Percentiles rank a stretch among this genome's conserved stretches.
phyloP scores from a whole-genome alignment of 208 protist genomes.

The Trypanosoma melophagium region DNA sequence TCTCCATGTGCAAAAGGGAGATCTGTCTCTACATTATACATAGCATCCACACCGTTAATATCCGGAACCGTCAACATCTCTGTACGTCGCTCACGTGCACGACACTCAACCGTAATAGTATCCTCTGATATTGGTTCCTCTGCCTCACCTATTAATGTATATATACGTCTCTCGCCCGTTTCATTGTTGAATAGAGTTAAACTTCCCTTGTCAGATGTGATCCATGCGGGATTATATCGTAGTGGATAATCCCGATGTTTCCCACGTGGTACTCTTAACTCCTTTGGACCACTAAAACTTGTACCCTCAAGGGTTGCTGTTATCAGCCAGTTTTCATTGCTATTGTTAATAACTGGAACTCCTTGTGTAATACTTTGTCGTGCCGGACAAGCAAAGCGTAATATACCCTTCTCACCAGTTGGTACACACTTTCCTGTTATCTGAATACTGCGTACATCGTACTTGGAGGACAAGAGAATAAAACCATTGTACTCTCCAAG shows the following conservation, averaged over 20 bases:
- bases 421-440: constrained; percentile 82
- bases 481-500: constrained; percentile 79
- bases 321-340: constrained; percentile 84
- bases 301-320: constrained; percentile 69
- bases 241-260: constrained; percentile 81
- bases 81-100: constrained; percentile 59
- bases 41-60: constrained; percentile 57
- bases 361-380: constrained; percentile 89
- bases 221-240: constrained; percentile 84
- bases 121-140: constrained; percentile 90
- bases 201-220: constrained; percentile 53
- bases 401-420: constrained; percentile 56
- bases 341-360: constrained; percentile 84
- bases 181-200: constrained; percentile 84
- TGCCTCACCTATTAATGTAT: constrained; percentile 79
- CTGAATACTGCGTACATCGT: constrained; percentile 85
- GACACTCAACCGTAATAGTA: constrained; percentile 72
- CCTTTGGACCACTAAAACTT: constrained; percentile 81
- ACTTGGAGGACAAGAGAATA: constrained; percentile 76
- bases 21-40: constrained; percentile 86
- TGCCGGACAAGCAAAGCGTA: constrained; percentile 89
- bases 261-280: constrained; percentile 75
- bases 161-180: constrained; percentile 86
- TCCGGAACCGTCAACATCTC: constrained; percentile 76
- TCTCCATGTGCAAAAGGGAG: constrained; percentile 79